Conservation (phyloP, 1,284 basidiomycete species). For the Irpex sp. region DNA sequence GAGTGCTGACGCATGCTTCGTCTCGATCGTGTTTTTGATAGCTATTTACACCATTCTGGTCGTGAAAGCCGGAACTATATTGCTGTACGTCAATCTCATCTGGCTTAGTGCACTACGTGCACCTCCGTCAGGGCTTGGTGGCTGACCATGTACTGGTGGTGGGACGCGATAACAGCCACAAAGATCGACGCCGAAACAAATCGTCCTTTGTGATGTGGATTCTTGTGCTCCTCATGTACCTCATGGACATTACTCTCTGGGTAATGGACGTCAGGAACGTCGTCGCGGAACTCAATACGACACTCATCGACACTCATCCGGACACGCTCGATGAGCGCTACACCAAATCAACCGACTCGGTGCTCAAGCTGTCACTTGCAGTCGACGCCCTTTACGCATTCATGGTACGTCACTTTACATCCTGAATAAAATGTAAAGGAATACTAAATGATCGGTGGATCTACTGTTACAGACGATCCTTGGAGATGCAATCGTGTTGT, state of each 20-base stretch:
- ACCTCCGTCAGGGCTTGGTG: not conserved
- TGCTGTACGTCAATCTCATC: not conserved
- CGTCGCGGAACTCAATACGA: conserved; percentile 9
- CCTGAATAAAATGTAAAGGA: not conserved
- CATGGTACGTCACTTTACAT: conserved; percentile 8
- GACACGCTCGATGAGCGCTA: conserved; percentile 9
- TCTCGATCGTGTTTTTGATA: not conserved
- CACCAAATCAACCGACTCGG: not conserved
- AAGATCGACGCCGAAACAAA: conserved; percentile 1
- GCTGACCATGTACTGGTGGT: too few relatives aligned
- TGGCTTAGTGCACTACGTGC: not conserved
- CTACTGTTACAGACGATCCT: conserved; percentile 10
- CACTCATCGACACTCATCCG: conserved; percentile 1
- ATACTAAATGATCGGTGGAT: not conserved
- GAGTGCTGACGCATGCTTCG: not conserved
- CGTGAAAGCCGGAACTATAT: not conserved
- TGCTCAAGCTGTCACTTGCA: conserved; percentile 3
- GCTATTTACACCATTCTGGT: not conserved
- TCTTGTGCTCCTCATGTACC: conserved; percentile 14
- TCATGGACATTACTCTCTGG: conserved; percentile 12
- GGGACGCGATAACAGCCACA: not conserved
- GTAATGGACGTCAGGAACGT: conserved; percentile 14
- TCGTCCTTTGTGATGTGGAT: conserved; percentile 3
- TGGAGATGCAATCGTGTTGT: conserved; percentile 7
- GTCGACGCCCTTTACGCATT: conserved; percentile 12